phyloP scores from a whole-genome alignment of 495 filamentous ascomycete genomes.

The Thozetella sp. region DNA sequence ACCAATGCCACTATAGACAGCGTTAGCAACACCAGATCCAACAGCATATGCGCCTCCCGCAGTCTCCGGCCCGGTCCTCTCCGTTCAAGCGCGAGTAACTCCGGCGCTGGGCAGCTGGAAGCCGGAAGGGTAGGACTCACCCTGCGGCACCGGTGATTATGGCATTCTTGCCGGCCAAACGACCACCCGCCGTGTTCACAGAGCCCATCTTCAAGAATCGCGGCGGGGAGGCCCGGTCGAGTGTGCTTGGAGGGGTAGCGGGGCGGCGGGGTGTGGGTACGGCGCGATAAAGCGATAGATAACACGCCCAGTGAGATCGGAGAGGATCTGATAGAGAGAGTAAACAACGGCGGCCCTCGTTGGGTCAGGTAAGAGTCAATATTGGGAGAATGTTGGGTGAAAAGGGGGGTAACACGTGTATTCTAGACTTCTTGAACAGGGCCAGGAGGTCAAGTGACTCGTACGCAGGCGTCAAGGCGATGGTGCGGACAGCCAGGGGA shows the following conservation, averaged over 20 bases:
- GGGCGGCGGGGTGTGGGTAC: neutral
- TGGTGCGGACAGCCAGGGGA: neutral
- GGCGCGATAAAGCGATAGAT: too few species aligned
- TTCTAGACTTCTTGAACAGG: neutral
- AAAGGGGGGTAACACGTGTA: neutral
- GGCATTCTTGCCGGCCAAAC: constrained; percentile 89
- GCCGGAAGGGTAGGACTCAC: constrained; percentile 51
- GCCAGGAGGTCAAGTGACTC: neutral
- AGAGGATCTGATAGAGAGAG: too few species aligned
- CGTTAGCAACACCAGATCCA: constrained; percentile 9
- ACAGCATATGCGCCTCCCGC: too few species aligned
- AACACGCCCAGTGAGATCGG: too few species aligned
- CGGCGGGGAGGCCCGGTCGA: too few species aligned
- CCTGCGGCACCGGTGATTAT: constrained; percentile 92
- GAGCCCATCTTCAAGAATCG: constrained; percentile 19
- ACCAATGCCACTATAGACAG: constrained; percentile 75
- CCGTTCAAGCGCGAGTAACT: too few species aligned
- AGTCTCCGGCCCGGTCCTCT: too few species aligned
- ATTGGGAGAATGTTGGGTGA: neutral
- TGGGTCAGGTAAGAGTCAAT: too few species aligned
- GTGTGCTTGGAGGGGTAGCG: constrained; percentile 5
- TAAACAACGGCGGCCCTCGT: too few species aligned
- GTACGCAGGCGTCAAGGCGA: neutral
- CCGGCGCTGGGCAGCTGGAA: neutral
- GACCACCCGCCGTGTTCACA: constrained; percentile 39